Base-by-base conservation (phyloP, 768 basidiomycete species). In the Trametes meyenii region DNA sequence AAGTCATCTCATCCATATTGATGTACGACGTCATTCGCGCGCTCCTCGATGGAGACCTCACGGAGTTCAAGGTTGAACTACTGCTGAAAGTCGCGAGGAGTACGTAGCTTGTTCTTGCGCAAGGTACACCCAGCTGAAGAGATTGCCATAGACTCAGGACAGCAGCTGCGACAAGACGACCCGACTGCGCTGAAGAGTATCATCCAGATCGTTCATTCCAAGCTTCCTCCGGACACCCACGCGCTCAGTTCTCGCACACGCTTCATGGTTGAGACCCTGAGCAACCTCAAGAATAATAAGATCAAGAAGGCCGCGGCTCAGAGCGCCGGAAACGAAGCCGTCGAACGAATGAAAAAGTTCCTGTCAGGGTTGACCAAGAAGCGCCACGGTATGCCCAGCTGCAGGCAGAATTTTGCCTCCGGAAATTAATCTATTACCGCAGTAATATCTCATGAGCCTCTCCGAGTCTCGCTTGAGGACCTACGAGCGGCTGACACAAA, bases 231-330 rank as follows among this genome's bases (percentile, higher is more conserved):
- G 11, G 78, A 83, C 46, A 80, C 83, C 5, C 75, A 75, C 6
- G 69, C 72, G 26, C 61, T 87, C 62, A 97, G 93, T 72, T 94
- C 95, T 5, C 89, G 97, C 44, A 90, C 93, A 12, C 85, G 86
- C 17, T 98, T 98, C 76, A 97, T 98, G 96, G 77, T 97, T 60
- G 97, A 98, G 75, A 96, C 93, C 0, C 79, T 99, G 33, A 84
- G 83, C 5, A 94, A 96, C 72, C 82, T 98, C 57, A 96, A 96
- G 73, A 96, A 94, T 71, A 96, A 96, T 76, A 95, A 91, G 72
- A 67, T 83, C 54, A 92, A 89, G 71, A 78, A 84, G 56, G 80
- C 82, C 5, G 84, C 77, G 0, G 82, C 84, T 0, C 86, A 88
- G 61, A 86, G 87, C 61, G 87, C 89, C 61, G 89, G 87, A 6